Base-by-base conservation (phyloP, 768 basidiomycete genomes). In the Boletus speciosus region DNA sequence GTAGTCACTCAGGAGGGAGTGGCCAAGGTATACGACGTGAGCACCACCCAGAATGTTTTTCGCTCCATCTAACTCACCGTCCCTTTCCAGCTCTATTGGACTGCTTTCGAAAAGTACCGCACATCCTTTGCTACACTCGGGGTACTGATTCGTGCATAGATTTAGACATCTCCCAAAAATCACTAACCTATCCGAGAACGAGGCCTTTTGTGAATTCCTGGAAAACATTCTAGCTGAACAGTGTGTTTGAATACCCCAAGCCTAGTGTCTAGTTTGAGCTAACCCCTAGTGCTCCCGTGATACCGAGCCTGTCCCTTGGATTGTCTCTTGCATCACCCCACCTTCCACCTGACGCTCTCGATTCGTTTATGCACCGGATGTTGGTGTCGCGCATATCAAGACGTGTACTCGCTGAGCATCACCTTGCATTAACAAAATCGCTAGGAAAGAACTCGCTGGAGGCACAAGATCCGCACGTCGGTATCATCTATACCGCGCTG, bases 351-450 rank as follows among this genome's bases (percentile, higher is more conserved):
- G 90, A 93, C 54, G 78, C 81, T 38, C 77, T 95, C 12, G 92
- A 94, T 67, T 79, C 88, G 3, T 92, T 93, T 69, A 91, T 93
- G 87, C 81, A 85, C 23, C 83, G 92, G 23, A 96, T 96, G 93
- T 79, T 96, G 10, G 81, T 92, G 46, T 94, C 93, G 2, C 81
- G 93, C 49, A 93, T 94, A 67, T 93, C 92, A 12, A 81, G 93
- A 21, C 84, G 93, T 32, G 93, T 96, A 32, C 79, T 96, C 23
- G 89, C 84, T 5, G 90, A 94, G 66, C 93, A 96, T 60, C 93
- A 96, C 61, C 81, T 94, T 49, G 88, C 90, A 2, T 76, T 96
- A 6, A 88, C 91, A 7, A 77, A 81, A 52, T 80, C 78, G 27
- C 75, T 82, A 53, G 68, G 71, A 34, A 57, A 56, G 19, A 70